Percentiles rank a stretch among this genome's conserved stretches.
Evolutionary conservation across 2,329 filamentous ascomycete genomes (phyloP).

Genomic region (Camillea tinctor): DNA sequence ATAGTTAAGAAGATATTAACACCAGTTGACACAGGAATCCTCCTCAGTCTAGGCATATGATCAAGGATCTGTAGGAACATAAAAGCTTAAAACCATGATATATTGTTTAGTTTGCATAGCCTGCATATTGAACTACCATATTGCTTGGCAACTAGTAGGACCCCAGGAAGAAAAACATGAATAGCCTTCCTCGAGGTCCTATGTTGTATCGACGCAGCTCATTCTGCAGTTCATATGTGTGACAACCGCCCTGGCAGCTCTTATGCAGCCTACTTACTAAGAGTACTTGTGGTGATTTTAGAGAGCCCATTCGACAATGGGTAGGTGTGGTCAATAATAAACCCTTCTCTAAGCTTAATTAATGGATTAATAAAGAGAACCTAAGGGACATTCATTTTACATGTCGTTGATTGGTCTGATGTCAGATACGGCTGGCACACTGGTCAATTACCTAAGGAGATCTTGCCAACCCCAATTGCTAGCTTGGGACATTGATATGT

Average conservation of each 20-base stretch:
- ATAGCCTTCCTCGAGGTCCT: no score
- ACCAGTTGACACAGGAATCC: no score
- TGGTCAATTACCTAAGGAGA: neutral
- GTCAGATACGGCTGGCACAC: neutral
- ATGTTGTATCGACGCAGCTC: no score
- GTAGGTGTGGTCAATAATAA: neutral
- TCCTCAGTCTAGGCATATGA: no score
- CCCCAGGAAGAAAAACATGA: no score
- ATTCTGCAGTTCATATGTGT: no score
- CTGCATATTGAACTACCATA: neutral
- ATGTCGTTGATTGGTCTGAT: neutral
- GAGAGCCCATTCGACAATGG: neutral
- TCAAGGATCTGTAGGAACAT: neutral
- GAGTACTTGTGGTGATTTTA: neutral
- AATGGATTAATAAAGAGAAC: no score
- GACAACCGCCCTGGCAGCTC: neutral
- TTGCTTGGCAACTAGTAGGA: no score
- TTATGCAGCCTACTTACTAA: neutral
- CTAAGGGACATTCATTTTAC: no score
- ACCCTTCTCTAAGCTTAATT: neutral
- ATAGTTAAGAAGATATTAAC: no score
- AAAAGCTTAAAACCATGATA: neutral
- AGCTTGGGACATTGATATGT: neutral
- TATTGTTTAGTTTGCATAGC: neutral
- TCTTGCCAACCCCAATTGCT: neutral